A percentile compares a stretch with the other conserved stretches of the same genome.
phyloP scores from a whole-genome alignment of 257 asterid genomes.

The Lantana camara region DNA sequence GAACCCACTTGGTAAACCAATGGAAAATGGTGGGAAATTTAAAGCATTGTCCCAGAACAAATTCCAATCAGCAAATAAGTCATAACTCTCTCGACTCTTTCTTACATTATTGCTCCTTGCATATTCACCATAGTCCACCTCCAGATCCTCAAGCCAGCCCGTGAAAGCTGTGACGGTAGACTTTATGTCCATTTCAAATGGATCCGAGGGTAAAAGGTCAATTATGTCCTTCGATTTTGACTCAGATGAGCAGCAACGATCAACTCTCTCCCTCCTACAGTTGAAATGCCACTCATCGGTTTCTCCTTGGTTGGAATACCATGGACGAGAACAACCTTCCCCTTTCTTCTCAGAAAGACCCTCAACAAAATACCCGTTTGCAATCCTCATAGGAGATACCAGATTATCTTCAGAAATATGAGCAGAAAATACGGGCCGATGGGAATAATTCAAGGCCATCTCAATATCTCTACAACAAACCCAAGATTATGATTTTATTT shows the following conservation, averaged over 20 bases:
- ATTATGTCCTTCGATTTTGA: constrained; percentile 47
- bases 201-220: constrained; percentile 86
- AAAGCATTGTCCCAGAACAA: constrained; percentile 57
- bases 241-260: constrained; percentile 47
- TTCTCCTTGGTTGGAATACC: constrained; percentile 43
- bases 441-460: constrained; percentile 94
- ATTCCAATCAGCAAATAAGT: constrained; percentile 56
- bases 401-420: constrained; percentile 62
- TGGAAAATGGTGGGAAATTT: constrained; percentile 43
- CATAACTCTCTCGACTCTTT: constrained; percentile 44
- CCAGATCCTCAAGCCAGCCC: constrained; percentile 78
- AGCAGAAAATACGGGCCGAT: constrained; percentile 55
- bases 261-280: constrained; percentile 41
- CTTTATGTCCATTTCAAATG: constrained; percentile 85
- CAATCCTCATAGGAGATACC: constrained; percentile 65
- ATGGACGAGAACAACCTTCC: constrained; percentile 48
- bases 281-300: constrained; percentile 40
- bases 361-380: constrained; percentile 64
- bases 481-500: no score
- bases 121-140: constrained; percentile 52
- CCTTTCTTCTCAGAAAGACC: constrained; percentile 56
- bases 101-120: constrained; percentile 32
- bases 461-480: constrained; percentile 45
- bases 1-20: constrained; percentile 27
- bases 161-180: constrained; percentile 76